phyloP scores from a whole-genome alignment of 1,284 basidiomycete genomes.

The Athelia sp. region DNA sequence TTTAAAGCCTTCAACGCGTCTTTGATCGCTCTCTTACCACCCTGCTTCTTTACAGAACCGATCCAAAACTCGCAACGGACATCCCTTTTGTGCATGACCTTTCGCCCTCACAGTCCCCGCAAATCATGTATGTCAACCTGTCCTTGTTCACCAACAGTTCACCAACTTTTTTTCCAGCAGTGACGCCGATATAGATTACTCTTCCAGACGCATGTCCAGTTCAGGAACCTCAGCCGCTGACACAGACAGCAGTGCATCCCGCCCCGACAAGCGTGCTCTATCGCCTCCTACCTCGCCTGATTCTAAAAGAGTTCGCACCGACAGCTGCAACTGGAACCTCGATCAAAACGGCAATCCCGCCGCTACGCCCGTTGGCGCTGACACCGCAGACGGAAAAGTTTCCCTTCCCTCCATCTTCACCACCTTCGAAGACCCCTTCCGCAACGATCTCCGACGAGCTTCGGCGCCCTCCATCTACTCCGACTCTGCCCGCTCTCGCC shows the following conservation, averaged over 20 bases:
- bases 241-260: slow-evolving; percentile 58
- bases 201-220: slow-evolving; percentile 55
- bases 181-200: slow-evolving; percentile 40
- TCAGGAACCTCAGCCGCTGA: slow-evolving; percentile 54
- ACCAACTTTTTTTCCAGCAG: not conserved
- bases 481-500: slow-evolving; percentile 38
- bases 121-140: slow-evolving; percentile 37
- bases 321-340: slow-evolving; percentile 7
- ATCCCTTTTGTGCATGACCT: slow-evolving; percentile 35
- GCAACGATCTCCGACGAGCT: slow-evolving; percentile 51
- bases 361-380: slow-evolving; percentile 20
- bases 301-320: slow-evolving; percentile 38
- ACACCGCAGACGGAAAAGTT: slow-evolving; percentile 47
- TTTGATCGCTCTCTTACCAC: slow-evolving; percentile 8
- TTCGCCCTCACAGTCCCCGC: slow-evolving; percentile 43
- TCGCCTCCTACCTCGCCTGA: slow-evolving; percentile 47
- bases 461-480: slow-evolving; percentile 58
- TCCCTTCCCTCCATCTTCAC: slow-evolving; percentile 70
- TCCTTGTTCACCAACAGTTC: not conserved
- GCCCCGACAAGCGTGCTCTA: slow-evolving; percentile 50
- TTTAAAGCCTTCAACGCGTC: slow-evolving; percentile 7
- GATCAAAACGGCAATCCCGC: slow-evolving; percentile 33
- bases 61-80: slow-evolving; percentile 31
- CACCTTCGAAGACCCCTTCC: slow-evolving; percentile 58
- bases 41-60: slow-evolving; percentile 22